phyloP scores from a whole-genome alignment of 73 alveolate genomes.

The Paramecium tetraurelia region DNA sequence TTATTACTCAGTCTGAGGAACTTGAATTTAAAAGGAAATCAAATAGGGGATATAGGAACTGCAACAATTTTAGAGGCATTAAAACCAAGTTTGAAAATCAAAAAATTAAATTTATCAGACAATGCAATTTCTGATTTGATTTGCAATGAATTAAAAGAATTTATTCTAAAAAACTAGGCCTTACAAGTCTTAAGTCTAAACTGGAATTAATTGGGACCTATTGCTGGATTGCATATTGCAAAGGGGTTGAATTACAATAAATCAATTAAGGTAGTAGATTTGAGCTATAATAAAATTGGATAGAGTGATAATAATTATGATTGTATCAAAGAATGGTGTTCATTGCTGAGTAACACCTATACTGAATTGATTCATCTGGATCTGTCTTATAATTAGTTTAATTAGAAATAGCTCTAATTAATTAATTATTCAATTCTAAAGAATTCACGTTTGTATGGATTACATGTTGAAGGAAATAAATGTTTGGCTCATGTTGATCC shows the following conservation, averaged over 20 bases:
- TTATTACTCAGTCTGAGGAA: not conserved
- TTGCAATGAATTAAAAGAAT: not conserved
- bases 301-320: not conserved
- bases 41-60: slow-evolving; percentile 7
- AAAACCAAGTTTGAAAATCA: not conserved
- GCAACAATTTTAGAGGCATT: not conserved
- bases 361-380: not conserved
- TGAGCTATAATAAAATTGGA: slow-evolving; percentile 16
- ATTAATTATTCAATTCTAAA: not conserved
- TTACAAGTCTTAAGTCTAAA: not conserved
- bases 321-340: not conserved
- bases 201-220: slow-evolving; percentile 24
- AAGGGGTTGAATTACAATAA: not conserved
- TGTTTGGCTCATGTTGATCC: not conserved
- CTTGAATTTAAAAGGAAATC: slow-evolving; percentile 5
- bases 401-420: not conserved
- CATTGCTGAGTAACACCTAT: not conserved
- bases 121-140: not conserved
- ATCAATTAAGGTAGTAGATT: not conserved
- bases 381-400: slow-evolving; percentile 2
- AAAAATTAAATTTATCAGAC: slow-evolving; percentile 9
- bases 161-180: not conserved
- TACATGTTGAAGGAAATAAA: slow-evolving; percentile 34
- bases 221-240: not conserved
- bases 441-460: not conserved